These are phyloP conservation scores for Populus davidiana DNA, from an alignment of 345 rosid species.

Conservation along the genomic window DNA sequence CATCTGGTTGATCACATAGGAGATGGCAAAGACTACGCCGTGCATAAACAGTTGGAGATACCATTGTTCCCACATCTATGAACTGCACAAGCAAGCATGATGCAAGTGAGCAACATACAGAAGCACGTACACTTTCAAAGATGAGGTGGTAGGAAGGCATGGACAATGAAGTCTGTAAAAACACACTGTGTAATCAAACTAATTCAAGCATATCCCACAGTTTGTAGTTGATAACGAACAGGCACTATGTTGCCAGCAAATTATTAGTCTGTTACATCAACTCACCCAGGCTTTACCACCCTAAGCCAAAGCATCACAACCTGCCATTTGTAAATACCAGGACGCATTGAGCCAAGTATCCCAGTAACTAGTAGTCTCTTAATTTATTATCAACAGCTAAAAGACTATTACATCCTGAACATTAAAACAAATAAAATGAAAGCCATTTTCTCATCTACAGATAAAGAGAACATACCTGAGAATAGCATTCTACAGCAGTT, in stretches of 20 bases:
- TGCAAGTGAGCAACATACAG: not conserved
- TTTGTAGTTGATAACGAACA: not conserved
- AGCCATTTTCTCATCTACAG: not conserved
- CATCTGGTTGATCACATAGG: constrained; percentile 75
- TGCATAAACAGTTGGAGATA: constrained; percentile 80
- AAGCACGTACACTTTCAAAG: not conserved
- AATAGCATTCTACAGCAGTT: constrained; percentile 72
- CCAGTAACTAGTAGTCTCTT: not conserved
- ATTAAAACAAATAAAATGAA: not conserved
- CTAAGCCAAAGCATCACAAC: not conserved
- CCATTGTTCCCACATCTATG: constrained; percentile 77
- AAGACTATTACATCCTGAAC: not conserved
- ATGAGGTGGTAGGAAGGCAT: not conserved
- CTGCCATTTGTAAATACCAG: not conserved
- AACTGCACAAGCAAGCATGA: constrained; percentile 43
- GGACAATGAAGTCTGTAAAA: not conserved
- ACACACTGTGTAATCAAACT: not conserved
- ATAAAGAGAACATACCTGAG: constrained; percentile 49
- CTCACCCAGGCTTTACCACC: not conserved
- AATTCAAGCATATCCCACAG: not conserved
- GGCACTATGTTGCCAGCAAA: not conserved
- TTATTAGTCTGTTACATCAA: not conserved
- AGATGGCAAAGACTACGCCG: constrained; percentile 76
- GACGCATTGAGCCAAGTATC: not conserved
- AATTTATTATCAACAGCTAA: not conserved